Evolutionary conservation across 192 early-diverging fungal genomes (phyloP).

Genomic region (Phycomyces nitens): DNA sequence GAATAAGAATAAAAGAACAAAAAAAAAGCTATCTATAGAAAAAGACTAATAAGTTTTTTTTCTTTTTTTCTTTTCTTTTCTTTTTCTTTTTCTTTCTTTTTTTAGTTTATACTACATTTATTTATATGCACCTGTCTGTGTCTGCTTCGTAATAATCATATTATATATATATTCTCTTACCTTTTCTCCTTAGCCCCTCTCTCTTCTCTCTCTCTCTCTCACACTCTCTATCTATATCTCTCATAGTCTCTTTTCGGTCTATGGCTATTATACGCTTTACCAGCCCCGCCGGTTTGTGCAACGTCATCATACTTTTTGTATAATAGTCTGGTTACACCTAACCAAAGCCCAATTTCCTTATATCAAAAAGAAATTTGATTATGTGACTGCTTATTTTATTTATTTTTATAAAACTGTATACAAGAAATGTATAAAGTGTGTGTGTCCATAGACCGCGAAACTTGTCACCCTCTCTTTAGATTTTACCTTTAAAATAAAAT

Average conservation of each 20-base stretch:
- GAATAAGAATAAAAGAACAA: conserved; percentile 4
- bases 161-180: no score
- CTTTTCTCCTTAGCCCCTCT: background rate
- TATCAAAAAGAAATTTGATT: no score
- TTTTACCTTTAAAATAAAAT: no score
- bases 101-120: background rate
- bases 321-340: conserved; percentile 1
- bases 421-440: no score
- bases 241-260: no score
- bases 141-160: no score
- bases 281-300: background rate
- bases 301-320: conserved; percentile 4
- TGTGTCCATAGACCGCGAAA: conserved; percentile 12
- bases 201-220: background rate
- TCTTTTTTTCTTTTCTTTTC: conserved; percentile 8
- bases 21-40: background rate
- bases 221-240: no score
- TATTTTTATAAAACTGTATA: no score
- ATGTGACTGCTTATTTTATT: conserved; percentile 4
- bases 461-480: background rate
- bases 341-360: background rate
- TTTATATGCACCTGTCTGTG: background rate
- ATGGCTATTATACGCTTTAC: background rate
- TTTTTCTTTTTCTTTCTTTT: background rate
- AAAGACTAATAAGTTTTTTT: no score